These are phyloP conservation scores for Salix viminalis DNA, from an alignment of 345 rosid genomes.

Conservation along the genomic window DNA sequence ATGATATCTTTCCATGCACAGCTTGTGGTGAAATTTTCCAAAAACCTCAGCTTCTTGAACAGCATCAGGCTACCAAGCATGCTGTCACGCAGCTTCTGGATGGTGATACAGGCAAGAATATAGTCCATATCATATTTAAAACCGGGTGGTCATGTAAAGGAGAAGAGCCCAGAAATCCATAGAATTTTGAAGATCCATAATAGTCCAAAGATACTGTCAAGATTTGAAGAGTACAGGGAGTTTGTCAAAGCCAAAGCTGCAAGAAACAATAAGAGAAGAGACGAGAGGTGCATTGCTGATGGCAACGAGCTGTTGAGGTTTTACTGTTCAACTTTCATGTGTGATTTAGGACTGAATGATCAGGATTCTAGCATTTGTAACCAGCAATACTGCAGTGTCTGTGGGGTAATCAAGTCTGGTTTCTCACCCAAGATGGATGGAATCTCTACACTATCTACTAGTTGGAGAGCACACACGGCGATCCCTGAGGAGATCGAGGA, in stretches of 20 bases:
- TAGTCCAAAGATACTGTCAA: constrained; percentile 58
- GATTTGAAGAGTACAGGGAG: constrained; percentile 92
- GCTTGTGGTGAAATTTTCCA: constrained; percentile 79
- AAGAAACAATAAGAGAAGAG: constrained; percentile 41
- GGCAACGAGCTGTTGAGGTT: constrained; percentile 94
- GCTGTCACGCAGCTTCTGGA: constrained; percentile 71
- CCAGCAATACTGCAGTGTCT: constrained; percentile 75
- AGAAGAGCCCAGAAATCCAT: constrained; percentile 44
- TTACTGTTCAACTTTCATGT: constrained; percentile 79
- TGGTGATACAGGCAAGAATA: constrained; percentile 80
- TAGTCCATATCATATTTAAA: constrained; percentile 79
- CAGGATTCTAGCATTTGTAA: constrained; percentile 44
- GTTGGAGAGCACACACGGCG: constrained; percentile 84
- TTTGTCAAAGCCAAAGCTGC: constrained; percentile 68
- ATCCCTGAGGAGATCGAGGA: constrained; percentile 75
- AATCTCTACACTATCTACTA: constrained; percentile 63
- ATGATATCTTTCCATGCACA: constrained; percentile 72
- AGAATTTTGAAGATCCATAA: constrained; percentile 84
- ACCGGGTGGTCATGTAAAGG: constrained; percentile 64
- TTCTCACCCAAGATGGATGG: constrained; percentile 92
- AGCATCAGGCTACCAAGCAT: constrained; percentile 63
- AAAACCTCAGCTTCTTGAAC: constrained; percentile 56
- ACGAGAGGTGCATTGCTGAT: constrained; percentile 92
- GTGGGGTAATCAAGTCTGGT: constrained; percentile 76
- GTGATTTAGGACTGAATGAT: constrained; percentile 64